Evolutionary conservation across 2,329 filamentous ascomycete genomes (phyloP).

Genomic region (Monosporascus sp.): DNA sequence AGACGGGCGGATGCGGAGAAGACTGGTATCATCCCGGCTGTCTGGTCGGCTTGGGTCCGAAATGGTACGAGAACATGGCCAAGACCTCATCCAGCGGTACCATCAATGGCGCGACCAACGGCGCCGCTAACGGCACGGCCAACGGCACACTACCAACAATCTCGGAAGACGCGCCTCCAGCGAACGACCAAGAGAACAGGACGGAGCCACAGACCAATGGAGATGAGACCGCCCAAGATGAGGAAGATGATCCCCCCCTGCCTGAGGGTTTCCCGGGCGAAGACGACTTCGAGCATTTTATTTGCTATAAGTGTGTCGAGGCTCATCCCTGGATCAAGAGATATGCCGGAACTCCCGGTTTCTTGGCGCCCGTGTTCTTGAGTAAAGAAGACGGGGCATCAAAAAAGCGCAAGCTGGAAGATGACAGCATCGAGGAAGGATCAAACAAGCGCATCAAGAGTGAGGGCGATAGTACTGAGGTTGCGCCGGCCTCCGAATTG

Average conservation of each 20-base stretch:
- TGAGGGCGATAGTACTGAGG: conserved; percentile 24
- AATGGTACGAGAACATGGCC: conserved; percentile 58
- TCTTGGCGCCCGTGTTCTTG: conserved; percentile 66
- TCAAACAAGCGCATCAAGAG: conserved; percentile 49
- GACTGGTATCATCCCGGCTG: conserved; percentile 98
- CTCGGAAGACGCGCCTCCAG: conserved; percentile 36
- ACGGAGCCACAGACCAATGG: conserved; percentile 13
- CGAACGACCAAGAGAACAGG: conserved; percentile 18
- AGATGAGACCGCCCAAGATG: conserved; percentile 29
- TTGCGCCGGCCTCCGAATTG: conserved; percentile 4
- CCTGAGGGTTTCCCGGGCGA: conserved; percentile 85
- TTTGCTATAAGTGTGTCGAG: conserved; percentile 92
- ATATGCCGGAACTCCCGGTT: conserved; percentile 76
- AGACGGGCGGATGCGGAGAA: conserved; percentile 87
- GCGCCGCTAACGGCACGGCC: not conserved
- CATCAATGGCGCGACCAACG: not conserved
- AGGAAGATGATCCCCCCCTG: conserved; percentile 60
- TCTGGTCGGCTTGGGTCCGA: conserved; percentile 71
- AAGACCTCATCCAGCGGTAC: conserved; percentile 24
- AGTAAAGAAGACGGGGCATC: conserved; percentile 23
- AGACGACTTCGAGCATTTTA: conserved; percentile 81
- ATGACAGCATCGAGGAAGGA: conserved; percentile 36
- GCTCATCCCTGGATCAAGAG: conserved; percentile 86
- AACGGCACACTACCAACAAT: conserved; percentile 41
- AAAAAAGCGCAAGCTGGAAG: conserved; percentile 65